Evolutionary conservation across 129 eudicot genomes (phyloP).

Genomic region (Centrapalus pauciflorus): DNA sequence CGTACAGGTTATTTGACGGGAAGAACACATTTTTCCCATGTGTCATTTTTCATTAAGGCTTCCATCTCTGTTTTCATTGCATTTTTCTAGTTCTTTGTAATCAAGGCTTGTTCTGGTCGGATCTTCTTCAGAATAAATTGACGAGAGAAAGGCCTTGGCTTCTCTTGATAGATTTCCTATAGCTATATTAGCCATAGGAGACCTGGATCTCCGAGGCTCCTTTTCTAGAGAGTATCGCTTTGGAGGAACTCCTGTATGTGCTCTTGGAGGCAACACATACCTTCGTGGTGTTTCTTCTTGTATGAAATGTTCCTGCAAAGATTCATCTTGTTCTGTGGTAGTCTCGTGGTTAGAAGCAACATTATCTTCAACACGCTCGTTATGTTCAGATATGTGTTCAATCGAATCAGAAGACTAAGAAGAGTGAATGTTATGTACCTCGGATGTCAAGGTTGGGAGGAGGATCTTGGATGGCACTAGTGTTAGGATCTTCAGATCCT

Average conservation of each 20-base stretch:
- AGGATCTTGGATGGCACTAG: neutral
- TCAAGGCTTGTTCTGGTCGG: neutral
- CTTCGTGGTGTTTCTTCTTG: neutral
- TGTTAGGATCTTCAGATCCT: neutral
- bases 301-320: neutral
- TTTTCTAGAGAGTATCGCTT: neutral
- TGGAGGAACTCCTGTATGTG: neutral
- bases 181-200: neutral
- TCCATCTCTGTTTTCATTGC: neutral
- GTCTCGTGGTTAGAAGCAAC: neutral
- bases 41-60: neutral
- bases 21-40: neutral
- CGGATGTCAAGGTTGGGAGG: neutral
- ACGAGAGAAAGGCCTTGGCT: neutral
- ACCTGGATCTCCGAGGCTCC: neutral
- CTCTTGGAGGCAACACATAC: neutral
- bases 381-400: neutral
- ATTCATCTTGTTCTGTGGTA: neutral
- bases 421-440: neutral
- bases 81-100: neutral
- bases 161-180: neutral
- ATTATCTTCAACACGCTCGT: neutral
- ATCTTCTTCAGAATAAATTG: neutral
- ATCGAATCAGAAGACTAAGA: neutral
- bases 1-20: no score